Evolutionary conservation across 169 alveolate genomes (phyloP).

Genomic region (Plasmodium inui): DNA sequence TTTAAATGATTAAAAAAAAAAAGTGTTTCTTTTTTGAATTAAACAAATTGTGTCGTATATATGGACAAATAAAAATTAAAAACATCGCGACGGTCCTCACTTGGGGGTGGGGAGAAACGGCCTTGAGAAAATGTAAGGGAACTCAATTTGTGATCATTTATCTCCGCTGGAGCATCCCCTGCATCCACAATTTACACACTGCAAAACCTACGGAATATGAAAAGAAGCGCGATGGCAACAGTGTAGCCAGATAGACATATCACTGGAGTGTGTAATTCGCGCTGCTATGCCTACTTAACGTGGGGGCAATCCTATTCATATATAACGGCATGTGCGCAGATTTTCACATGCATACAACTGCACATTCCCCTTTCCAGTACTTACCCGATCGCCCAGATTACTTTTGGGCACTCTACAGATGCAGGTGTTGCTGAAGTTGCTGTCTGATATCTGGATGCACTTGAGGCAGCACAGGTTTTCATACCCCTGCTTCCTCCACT

Average conservation of each 20-base stretch:
- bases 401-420: conserved; percentile 99
- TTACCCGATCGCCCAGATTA: conserved; percentile 90
- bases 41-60: neutral
- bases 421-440: conserved; percentile 96
- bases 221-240: neutral
- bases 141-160: conserved; percentile 7
- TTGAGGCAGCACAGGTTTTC: conserved; percentile 97
- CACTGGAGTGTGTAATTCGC: neutral
- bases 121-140: neutral
- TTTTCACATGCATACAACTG: neutral
- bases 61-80: neutral
- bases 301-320: neutral
- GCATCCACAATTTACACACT: conserved; percentile 99
- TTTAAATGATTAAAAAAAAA: conserved; percentile 19
- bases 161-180: conserved; percentile 97
- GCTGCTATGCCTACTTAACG: neutral
- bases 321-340: neutral
- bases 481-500: conserved; percentile 99
- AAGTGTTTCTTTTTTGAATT: neutral
- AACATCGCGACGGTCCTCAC: neutral
- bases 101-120: neutral
- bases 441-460: conserved; percentile 94
- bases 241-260: neutral
- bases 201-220: conserved; percentile 82
- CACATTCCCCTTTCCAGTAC: neutral